Percentiles rank a stretch among this genome's conserved stretches.
phyloP scores from a whole-genome alignment of 495 filamentous ascomycete genomes.

The Penicillium bialowiezense region DNA sequence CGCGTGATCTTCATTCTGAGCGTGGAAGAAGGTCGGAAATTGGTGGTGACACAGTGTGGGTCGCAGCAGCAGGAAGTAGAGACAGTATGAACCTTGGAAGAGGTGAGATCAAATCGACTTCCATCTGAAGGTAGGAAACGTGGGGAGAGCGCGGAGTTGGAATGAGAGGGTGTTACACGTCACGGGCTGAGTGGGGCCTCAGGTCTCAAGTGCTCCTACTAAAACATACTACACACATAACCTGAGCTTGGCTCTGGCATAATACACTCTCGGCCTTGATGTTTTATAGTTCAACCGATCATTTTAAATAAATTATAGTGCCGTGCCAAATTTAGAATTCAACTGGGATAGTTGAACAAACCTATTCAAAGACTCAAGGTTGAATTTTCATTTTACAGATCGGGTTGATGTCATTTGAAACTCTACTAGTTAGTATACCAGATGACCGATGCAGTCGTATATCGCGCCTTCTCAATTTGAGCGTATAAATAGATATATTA shows the following conservation, averaged over 20 bases:
- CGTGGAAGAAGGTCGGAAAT: constrained; percentile 5
- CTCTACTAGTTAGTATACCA: no score
- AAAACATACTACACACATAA: no score
- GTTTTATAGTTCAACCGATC: no score
- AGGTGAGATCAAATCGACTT: neutral
- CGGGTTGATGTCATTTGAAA: no score
- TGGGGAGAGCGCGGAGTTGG: constrained; percentile 4
- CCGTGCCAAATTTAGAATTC: neutral
- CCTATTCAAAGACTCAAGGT: no score
- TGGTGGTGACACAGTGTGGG: neutral
- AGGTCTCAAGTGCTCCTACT: no score
- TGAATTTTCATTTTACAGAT: no score
- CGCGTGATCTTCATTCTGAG: constrained; percentile 38
- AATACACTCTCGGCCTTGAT: no score
- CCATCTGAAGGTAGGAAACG: neutral
- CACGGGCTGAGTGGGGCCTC: constrained; percentile 6
- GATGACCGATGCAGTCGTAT: neutral
- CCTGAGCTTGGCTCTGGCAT: no score
- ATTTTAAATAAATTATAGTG: constrained; percentile 1
- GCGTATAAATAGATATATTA: neutral
- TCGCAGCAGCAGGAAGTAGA: neutral
- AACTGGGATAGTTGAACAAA: neutral
- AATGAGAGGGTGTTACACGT: constrained; percentile 8
- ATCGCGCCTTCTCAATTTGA: neutral
- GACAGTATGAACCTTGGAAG: no score